Base-by-base conservation (phyloP, 2,329 filamentous ascomycete genomes). In the Xylaria sp. region DNA sequence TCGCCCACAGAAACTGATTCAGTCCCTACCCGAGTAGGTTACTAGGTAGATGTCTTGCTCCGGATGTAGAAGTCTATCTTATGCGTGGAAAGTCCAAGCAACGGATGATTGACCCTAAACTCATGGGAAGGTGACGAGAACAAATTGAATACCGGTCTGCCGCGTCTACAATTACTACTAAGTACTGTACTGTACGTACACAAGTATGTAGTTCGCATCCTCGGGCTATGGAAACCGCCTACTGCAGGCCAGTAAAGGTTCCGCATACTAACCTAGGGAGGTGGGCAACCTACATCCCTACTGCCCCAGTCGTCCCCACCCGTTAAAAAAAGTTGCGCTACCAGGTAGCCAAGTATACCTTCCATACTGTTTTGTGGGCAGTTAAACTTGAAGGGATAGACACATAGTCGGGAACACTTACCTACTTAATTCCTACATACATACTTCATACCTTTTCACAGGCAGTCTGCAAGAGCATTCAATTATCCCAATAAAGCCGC, bases 401-500 rank as follows among this genome's bases (percentile, higher is more conserved):
- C n/a, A 28, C 20, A 32, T 28, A 28, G 23, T 41, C 12, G 12
- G 12, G 34, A 37, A 37, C 34, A 37, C 34, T 10, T 37, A 37
- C 34, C 34, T 37, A 37, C 34, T 9, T 28, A 28, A 28, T 28
- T 28, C 28, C 28, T 28, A 28, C 28, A 28, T 28, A 37, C 34
- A 37, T 37, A 37, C 34, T 9, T 37, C 34, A 37, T 37, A 37
- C 34, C 34, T 37, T 9, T 10, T 10, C 7, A 25, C 37, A 4
- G 56, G 34, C 46, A 32, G 54, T 34, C 54, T 52, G 32, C 44
- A 20, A 28, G 37, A 44, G 63, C 48, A 41, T 37, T n/a, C 20
- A 28, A 20, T n/a, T 56, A 28, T 58, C 63, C 66, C 7, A 34
- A 69, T 66, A 28, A 58, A 58, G 66, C 52, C 10, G 58, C 57